A percentile compares a stretch with the other conserved stretches of the same genome.
phyloP scores from a whole-genome alignment of 257 asterid genomes.

The Thymus quinquecostatus region DNA sequence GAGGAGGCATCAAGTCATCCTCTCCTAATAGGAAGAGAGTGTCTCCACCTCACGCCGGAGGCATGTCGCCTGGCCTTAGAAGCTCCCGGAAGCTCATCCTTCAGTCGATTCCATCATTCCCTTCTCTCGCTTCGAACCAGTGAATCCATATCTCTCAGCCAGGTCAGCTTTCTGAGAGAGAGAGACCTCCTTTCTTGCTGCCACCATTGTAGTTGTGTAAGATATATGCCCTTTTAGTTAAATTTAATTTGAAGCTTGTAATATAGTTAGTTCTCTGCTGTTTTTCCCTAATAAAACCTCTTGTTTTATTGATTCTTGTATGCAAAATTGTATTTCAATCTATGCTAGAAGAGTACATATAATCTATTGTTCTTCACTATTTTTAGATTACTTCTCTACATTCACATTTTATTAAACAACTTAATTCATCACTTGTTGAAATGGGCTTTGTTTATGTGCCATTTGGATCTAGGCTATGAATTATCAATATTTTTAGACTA shows the following conservation, averaged over 20 bases:
- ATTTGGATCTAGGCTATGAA: neutral
- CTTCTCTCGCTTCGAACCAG: conserved; percentile 62
- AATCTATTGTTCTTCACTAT: neutral
- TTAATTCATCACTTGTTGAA: neutral
- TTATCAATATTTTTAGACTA: neutral
- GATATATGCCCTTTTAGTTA: conserved; percentile 35
- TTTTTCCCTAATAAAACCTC: conserved; percentile 40
- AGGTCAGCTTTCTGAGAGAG: conserved; percentile 28
- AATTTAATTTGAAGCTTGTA: conserved; percentile 33
- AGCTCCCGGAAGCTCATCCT: conserved; percentile 75
- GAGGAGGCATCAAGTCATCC: conserved; percentile 55
- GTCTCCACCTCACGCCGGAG: conserved; percentile 57
- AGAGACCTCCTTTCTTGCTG: conserved; percentile 3
- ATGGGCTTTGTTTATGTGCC: conserved; percentile 5
- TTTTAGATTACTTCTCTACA: neutral
- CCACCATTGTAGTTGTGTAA: conserved; percentile 38
- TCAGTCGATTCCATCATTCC: conserved; percentile 71
- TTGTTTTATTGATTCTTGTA: conserved; percentile 25
- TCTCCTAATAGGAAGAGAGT: conserved; percentile 90
- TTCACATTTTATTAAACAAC: neutral
- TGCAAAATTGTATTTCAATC: neutral
- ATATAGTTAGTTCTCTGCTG: conserved; percentile 19
- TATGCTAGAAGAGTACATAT: neutral
- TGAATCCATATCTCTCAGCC: conserved; percentile 29
- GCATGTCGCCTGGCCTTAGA: conserved; percentile 43